Conservation (phyloP, 148 eudicot genomes). For the Rhododendron henanense region DNA sequence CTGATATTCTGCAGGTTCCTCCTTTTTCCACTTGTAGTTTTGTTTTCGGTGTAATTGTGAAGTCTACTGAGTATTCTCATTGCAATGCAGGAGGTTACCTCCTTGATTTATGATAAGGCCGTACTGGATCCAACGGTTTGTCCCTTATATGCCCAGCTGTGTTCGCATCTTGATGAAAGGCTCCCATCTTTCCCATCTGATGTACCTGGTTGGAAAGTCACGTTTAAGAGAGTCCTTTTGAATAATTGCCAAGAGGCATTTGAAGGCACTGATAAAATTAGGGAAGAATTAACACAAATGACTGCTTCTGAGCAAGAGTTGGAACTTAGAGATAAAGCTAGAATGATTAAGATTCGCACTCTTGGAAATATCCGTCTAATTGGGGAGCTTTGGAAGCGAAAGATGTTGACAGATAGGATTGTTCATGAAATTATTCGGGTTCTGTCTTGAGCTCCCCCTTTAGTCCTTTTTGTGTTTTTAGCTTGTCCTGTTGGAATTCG, state of each 20-base stretch:
- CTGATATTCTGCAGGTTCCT: slow-evolving; percentile 78
- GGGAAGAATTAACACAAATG: slow-evolving; percentile 74
- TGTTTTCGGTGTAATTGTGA: neutral
- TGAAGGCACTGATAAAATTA: slow-evolving; percentile 80
- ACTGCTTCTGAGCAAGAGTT: slow-evolving; percentile 71
- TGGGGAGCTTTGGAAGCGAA: slow-evolving; percentile 96
- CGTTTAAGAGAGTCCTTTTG: slow-evolving; percentile 77
- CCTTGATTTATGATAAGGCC: slow-evolving; percentile 94
- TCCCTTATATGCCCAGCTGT: slow-evolving; percentile 80
- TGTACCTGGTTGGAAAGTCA: slow-evolving; percentile 72
- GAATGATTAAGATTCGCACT: slow-evolving; percentile 75
- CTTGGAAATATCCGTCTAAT: slow-evolving; percentile 94
- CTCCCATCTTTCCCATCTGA: slow-evolving; percentile 84
- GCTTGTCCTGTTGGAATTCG: neutral
- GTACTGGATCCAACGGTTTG: slow-evolving; percentile 94
- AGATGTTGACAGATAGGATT: slow-evolving; percentile 85
- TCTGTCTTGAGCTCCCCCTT: slow-evolving; percentile 4
- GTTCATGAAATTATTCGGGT: slow-evolving; percentile 94
- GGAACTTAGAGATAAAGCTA: slow-evolving; percentile 87
- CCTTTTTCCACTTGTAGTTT: neutral
- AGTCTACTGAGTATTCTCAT: slow-evolving; percentile 12
- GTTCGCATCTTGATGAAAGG: slow-evolving; percentile 74
- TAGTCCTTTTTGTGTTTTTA: neutral
- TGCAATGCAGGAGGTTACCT: slow-evolving; percentile 67
- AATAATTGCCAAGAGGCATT: slow-evolving; percentile 90